Percentiles rank a stretch among this genome's conserved stretches.
Evolutionary conservation across 371 early-diverging fungal genomes (phyloP).

Genomic region (Actinomucor elegans): DNA sequence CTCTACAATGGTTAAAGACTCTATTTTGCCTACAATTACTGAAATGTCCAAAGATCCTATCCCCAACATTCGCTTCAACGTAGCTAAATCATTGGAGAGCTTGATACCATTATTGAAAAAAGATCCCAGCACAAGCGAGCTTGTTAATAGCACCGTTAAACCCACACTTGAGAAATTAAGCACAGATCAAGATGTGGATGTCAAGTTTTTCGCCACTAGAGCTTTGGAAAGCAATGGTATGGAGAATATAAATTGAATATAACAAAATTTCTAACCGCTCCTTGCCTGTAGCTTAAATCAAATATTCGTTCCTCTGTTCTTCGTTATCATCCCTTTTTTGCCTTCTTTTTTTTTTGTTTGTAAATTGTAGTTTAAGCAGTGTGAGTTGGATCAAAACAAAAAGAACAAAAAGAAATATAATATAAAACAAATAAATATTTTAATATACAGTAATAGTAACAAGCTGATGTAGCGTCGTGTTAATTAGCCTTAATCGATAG

Average conservation of each 20-base stretch:
- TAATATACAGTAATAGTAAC: neutral
- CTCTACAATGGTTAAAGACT: slow-evolving; percentile 84
- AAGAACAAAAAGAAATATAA: neutral
- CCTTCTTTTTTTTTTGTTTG: slow-evolving; percentile 10
- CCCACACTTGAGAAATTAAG: slow-evolving; percentile 82
- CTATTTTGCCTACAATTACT: slow-evolving; percentile 87
- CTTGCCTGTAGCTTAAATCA: too few species aligned
- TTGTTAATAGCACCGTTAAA: slow-evolving; percentile 70
- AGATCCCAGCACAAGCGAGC: slow-evolving; percentile 58
- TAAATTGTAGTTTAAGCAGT: slow-evolving; percentile 18
- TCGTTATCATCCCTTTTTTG: neutral
- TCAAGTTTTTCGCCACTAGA: slow-evolving; percentile 86
- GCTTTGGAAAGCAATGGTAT: slow-evolving; percentile 62
- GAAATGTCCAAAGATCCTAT: slow-evolving; percentile 90
- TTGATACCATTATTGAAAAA: slow-evolving; percentile 80
- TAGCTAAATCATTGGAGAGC: slow-evolving; percentile 91
- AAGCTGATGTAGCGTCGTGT: too few species aligned
- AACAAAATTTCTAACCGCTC: too few species aligned
- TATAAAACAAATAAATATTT: neutral
- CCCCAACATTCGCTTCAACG: slow-evolving; percentile 99
- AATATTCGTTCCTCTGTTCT: neutral
- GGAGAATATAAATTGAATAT: too few species aligned
- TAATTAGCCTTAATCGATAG: too few species aligned
- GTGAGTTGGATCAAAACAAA: neutral
- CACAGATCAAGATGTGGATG: slow-evolving; percentile 91